Evolutionary conservation across 2,329 filamentous ascomycete species (phyloP).

Genomic region (Penicillium occitanis): DNA sequence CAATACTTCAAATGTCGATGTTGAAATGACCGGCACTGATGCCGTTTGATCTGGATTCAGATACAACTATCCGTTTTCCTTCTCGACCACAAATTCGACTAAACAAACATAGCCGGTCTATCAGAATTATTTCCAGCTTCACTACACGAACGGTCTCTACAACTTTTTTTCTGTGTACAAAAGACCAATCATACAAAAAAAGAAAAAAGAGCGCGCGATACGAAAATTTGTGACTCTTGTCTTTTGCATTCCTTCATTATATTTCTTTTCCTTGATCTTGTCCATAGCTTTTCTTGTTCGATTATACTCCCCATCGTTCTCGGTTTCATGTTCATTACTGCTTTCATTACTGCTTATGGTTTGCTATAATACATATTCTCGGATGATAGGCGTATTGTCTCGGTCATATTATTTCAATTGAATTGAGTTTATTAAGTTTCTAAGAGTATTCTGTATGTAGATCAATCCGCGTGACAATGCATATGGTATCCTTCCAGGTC

Average conservation of each 20-base stretch:
- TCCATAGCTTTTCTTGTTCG: not conserved
- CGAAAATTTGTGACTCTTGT: not conserved
- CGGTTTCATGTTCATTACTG: not conserved
- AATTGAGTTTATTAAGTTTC: not conserved
- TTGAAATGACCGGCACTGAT: conserved; percentile 20
- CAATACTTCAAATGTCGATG: conserved; percentile 12
- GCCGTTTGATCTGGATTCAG: conserved; percentile 8
- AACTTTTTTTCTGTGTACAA: not conserved
- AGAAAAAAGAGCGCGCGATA: not conserved
- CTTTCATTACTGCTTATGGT: not conserved
- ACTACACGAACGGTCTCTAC: not conserved
- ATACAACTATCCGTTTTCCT: not conserved
- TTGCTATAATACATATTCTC: conserved; percentile 2
- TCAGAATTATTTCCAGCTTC: not conserved
- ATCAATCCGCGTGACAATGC: not conserved
- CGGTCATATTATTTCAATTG: not conserved
- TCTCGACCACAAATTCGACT: not conserved
- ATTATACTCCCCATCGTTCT: conserved; percentile 1
- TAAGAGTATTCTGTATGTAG: not conserved
- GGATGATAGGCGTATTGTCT: not conserved
- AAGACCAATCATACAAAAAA: not conserved
- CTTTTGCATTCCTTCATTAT: not conserved
- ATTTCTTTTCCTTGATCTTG: not conserved
- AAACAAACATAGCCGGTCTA: not conserved
- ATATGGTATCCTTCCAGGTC: not conserved